phyloP scores from a whole-genome alignment of 73 alveolate species.

The Tetrahymena elliotti region DNA sequence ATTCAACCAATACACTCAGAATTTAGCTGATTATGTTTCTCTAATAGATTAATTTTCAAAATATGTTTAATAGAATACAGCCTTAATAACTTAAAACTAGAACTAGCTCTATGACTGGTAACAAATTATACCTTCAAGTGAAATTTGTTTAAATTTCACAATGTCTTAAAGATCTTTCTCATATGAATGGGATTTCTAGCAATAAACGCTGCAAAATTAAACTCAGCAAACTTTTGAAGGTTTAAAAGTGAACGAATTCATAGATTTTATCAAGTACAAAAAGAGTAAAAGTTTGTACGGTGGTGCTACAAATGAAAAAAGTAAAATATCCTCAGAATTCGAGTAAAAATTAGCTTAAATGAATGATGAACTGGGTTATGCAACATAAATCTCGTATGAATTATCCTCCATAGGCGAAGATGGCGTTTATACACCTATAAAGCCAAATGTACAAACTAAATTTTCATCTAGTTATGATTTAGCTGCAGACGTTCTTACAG shows the following conservation, averaged over 20 bases:
- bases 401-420: not conserved
- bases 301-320: not conserved
- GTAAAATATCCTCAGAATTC: not conserved
- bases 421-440: not conserved
- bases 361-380: not conserved
- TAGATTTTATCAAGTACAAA: not conserved
- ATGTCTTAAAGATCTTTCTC: not conserved
- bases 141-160: not conserved
- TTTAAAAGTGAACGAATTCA: not conserved
- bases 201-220: not conserved
- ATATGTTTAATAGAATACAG: not conserved
- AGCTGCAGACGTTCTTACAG: not conserved
- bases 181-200: not conserved
- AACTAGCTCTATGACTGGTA: not conserved
- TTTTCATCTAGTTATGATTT: not conserved
- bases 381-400: not conserved
- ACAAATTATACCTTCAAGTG: not conserved
- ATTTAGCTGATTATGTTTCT: not conserved
- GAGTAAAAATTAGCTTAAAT: not conserved
- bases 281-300: not conserved
- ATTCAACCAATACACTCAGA: not conserved
- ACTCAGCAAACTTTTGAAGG: not conserved
- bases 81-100: not conserved
- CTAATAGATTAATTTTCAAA: not conserved
- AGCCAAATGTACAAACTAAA: not conserved